Evolutionary conservation across 2,329 filamentous ascomycete genomes (phyloP).

Genomic region (Pseudogymnoascus sp.): DNA sequence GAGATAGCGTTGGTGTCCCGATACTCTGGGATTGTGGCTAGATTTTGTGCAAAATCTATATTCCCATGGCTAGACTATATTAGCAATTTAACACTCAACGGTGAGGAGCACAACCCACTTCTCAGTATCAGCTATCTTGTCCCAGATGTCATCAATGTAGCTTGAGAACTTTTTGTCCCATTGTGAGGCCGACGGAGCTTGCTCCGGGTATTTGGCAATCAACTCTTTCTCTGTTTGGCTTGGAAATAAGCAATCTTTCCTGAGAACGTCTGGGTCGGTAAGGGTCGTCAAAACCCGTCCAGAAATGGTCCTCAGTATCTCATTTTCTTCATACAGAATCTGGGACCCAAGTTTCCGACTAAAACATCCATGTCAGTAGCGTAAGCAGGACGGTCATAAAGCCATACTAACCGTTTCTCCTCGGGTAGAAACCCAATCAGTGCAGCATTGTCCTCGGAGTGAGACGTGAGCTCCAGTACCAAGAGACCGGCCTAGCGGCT

Average conservation of each 20-base stretch:
- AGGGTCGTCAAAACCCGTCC: background rate
- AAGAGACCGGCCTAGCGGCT: background rate
- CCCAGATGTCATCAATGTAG: conserved; percentile 4
- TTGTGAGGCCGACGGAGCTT: conserved; percentile 3
- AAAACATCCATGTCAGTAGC: background rate
- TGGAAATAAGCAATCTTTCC: conserved; percentile 2
- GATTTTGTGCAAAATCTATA: background rate
- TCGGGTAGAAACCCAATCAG: background rate
- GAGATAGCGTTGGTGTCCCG: background rate
- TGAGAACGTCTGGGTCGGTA: background rate
- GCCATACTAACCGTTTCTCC: background rate
- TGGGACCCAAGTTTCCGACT: background rate
- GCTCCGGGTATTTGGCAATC: background rate
- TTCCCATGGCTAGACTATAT: background rate
- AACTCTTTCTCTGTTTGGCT: background rate
- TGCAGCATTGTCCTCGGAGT: background rate
- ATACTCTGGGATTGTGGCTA: background rate
- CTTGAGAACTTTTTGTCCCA: conserved; percentile 5
- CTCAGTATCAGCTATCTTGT: background rate
- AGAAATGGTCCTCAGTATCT: conserved; percentile 3
- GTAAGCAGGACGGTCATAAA: background rate
- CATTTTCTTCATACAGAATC: background rate
- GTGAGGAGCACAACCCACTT: background rate
- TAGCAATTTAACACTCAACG: background rate
- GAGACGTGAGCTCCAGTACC: background rate